A percentile compares a stretch with the other conserved stretches of the same genome.
Conservation (phyloP, 176 grass and related monocot genomes). For the Cymbopogon citratus region DNA sequence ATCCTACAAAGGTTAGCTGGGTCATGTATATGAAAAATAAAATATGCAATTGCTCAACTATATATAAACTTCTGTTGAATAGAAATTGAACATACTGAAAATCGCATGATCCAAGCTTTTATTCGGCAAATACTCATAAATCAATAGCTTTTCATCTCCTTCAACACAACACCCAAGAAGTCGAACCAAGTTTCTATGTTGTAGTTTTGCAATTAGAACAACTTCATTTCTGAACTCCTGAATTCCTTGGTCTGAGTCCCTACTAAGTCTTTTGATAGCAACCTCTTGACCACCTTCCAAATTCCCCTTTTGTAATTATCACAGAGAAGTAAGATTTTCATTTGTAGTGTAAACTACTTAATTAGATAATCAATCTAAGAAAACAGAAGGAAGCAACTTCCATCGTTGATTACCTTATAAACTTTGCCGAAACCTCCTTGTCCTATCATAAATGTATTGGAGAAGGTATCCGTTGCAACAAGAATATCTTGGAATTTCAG, state of each 20-base stretch:
- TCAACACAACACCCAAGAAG: no score
- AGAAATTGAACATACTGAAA: no score
- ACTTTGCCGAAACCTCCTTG: conserved; percentile 36
- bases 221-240: background rate
- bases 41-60: no score
- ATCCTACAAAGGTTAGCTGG: background rate
- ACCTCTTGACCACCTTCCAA: conserved; percentile 25
- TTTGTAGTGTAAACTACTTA: background rate
- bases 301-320: background rate
- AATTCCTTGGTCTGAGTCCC: conserved; percentile 35
- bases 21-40: no score
- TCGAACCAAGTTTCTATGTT: no score
- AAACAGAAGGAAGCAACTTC: background rate
- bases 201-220: no score
- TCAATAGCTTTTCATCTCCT: no score
- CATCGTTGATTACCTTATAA: conserved; percentile 11
- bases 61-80: no score
- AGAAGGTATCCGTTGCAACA: background rate
- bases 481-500: conserved; percentile 9
- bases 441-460: conserved; percentile 1
- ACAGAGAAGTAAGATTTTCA: background rate
- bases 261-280: conserved; percentile 41
- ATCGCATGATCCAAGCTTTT: no score
- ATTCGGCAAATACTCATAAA: no score
- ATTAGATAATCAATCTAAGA: no score